Evolutionary conservation across 345 rosid species (phyloP), one percentile per base, ranked within the genome.

Genomic region (Raphanus sativus): DNA sequence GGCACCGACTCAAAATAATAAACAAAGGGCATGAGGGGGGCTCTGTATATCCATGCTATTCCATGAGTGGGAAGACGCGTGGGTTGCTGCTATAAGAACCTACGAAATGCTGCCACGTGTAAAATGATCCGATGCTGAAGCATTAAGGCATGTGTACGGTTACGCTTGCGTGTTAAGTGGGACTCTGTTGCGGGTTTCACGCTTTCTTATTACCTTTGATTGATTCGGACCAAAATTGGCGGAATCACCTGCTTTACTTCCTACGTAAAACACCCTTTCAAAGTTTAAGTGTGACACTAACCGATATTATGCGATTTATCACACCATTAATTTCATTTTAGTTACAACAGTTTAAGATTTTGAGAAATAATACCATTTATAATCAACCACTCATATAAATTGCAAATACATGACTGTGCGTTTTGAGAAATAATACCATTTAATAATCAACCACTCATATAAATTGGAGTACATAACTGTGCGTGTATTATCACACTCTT

Each of bases 241-340:
- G 76, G 60, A 69, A 70, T 70, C 71, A 70, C 61, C 71, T 77
- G 76, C 81, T 77, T 70, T 58, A 33, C 54, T 66, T 66, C 67
- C 67, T 65, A 45, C 61, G 42, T 33, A 26, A 70, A 63, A 3
- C 40, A 38, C 65, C 9, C 30, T 70, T 63, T 32, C 1, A 11
- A 36, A n/a, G 50, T 12, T 58, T 0, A 17, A 59, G 12, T 64
- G 12, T 55, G 25, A 55, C 29, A 17, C 11, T 54, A 54, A 16
- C 45, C 2, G 26, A 26, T 59, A 55, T 4, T 45, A 45, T 56
- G 61, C 9, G 28, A 24, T 38, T 56, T 26, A 11, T 55, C 13
- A 55, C 28, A 8, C 60, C 1, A 54, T 24, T 58, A 38, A 1
- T 58, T 9, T 38, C 62, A 6, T 58, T 25, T 10, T 58, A 58